Evolutionary conservation across 768 basidiomycete species (phyloP), one percentile per base, ranked within the genome.

Genomic region (Pulveroboletus frians): DNA sequence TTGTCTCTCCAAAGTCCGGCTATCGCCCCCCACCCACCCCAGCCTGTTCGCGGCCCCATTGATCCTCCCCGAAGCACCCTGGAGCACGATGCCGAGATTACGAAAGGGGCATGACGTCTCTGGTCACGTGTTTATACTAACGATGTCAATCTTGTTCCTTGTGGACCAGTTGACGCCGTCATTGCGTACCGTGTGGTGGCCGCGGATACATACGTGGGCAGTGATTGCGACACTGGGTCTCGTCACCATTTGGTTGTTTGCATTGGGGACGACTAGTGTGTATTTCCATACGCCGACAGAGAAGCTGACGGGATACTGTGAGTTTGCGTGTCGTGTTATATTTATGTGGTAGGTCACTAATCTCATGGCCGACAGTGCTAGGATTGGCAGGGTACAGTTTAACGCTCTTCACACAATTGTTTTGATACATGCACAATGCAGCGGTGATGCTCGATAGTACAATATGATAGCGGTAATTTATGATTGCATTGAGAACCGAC

Each of bases 221-320:
- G 66, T 85, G 13, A 57, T 44, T 5, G 66, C 69, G 7, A 77
- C 79, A 37, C 38, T 76, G 0, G 67, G 63, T 3, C 66, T 91
- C 34, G 61, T 91, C 27, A 70, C 47, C 1, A 66, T 87, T 4
- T 92, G 88, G 84, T 54, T 89, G 42, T 78, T 89, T 63, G 90
- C 90, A 55, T 69, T 76, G 9, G 79, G 78, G 50, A 88, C 88
- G 39, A 97, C 95, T 18, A 82, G 85, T 45, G 71, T 95, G 8
- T 97, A 92, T 66, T 98, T 95, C 73, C 95, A 98, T 63, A 76
- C 85, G 4, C 90, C 91, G 0, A 68, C 76, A 11, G 95, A 97
- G 72, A 97, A 98, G 71, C 52, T 90, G 30, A 82, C 85, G 3
- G 95, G 95, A 11, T 87, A 85, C 51, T 35, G 92, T 94, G 62